A percentile compares a stretch with the other conserved stretches of the same genome.
phyloP scores from a whole-genome alignment of 2,329 filamentous ascomycete species.

The Tolypocladium cylindrosporum region DNA sequence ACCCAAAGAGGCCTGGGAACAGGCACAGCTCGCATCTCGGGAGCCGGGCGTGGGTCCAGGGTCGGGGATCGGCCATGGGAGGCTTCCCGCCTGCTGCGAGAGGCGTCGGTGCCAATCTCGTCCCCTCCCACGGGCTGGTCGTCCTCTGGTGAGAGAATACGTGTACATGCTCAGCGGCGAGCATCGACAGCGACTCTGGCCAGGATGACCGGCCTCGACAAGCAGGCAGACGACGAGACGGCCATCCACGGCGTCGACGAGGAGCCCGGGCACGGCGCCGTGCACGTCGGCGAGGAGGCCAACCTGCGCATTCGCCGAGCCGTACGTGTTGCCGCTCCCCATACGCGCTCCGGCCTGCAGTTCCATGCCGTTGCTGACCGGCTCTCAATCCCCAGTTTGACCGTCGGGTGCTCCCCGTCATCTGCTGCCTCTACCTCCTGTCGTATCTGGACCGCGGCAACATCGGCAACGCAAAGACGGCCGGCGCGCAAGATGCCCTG shows the following conservation, averaged over 20 bases:
- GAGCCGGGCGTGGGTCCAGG: background rate
- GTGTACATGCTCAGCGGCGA: no score
- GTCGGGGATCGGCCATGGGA: background rate
- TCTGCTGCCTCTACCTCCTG: conserved; percentile 4
- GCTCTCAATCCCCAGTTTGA: background rate
- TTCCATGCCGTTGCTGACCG: background rate
- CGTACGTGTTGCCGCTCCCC: background rate
- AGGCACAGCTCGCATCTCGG: background rate
- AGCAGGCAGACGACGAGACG: background rate
- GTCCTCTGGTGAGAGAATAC: background rate
- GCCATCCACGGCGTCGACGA: background rate
- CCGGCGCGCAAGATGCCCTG: conserved; percentile 11
- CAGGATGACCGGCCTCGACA: background rate
- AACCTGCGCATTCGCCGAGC: background rate
- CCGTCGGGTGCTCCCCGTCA: background rate
- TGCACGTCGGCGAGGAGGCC: background rate
- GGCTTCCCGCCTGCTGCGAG: no score
- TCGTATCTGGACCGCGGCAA: conserved; percentile 7
- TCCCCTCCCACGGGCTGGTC: background rate
- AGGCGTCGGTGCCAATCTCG: background rate
- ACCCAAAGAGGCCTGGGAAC: background rate
- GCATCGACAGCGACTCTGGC: background rate
- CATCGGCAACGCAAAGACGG: conserved; percentile 12
- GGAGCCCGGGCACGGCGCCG: background rate
- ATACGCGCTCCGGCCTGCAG: background rate